Base-by-base conservation (phyloP, 129 eudicot species). In the Artemisia tridentata region DNA sequence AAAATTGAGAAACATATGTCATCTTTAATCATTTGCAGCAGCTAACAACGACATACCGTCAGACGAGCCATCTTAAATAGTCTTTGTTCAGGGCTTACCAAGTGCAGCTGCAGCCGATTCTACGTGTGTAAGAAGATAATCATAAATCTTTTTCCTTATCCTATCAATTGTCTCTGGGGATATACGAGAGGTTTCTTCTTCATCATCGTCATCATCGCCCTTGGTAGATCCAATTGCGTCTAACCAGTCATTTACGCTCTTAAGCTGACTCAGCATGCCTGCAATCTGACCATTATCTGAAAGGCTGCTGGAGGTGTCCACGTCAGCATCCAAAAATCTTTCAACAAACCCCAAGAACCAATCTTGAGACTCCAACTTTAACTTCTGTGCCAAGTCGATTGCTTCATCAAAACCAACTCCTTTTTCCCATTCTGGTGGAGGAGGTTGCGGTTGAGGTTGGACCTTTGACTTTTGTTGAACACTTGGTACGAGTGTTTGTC, bases 81-180 rank as follows among this genome's bases (percentile, higher is more conserved):
- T 73, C 73, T 76, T 91, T 25, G 73, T 46, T 68, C 78, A 95
- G 0, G 73, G 63, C 61, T 80, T 73, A 29, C 96, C 96, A 80
- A 89, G 95, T 49, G 98, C 98, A 27, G 98, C 96, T 15, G 96
- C 98, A 54, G 96, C 96, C 50, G 96, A 92, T 21, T 92, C 98
- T 16, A 92, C 98, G 46, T 92, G 96, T 1, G 96, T 86, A 5
- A 92, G 96, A 74, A 92, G 98, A 72, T 92, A 92, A 78, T 92
- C 98, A 25, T 89, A 92, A 12, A 92, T 92, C 86, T 92, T 92
- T 90, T 92, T 92, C 63, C 96, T 77, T 78, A 92, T 85, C 75
- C 98, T 74, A 52, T 92, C 98, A 7, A 92, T 75, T 8, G 92
- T 89, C 63, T 89, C 98, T 0, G 84, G 69, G 5, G 88, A 80